Evolutionary conservation across 352 stramenopile species (phyloP).

Genomic region (Aphanomyces cochlioides): DNA sequence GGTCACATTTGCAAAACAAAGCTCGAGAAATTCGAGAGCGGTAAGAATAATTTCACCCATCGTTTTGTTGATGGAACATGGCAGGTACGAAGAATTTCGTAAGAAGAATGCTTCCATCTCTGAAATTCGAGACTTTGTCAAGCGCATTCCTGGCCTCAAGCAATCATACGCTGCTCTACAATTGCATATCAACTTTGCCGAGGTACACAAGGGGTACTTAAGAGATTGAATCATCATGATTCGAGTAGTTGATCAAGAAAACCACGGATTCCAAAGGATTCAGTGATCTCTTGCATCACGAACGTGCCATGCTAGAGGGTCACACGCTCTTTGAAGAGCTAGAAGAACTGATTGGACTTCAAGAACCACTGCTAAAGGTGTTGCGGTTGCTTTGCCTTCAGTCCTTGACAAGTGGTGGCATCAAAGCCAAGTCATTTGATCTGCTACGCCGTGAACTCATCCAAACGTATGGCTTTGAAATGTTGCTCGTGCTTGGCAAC

Average conservation of each 20-base stretch:
- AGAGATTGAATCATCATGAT: not conserved
- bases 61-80: not conserved
- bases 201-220: conserved; percentile 36
- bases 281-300: conserved; percentile 91
- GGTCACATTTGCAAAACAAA: conserved; percentile 94
- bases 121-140: conserved; percentile 98
- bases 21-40: conserved; percentile 92
- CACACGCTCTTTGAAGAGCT: conserved; percentile 93
- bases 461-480: conserved; percentile 97
- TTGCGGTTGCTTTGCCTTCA: conserved; percentile 93
- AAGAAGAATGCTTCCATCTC: conserved; percentile 94
- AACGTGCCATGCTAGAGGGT: conserved; percentile 94
- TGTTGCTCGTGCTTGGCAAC: conserved; percentile 89
- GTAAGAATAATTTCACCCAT: conserved; percentile 32
- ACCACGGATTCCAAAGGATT: conserved; percentile 92
- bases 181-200: conserved; percentile 96
- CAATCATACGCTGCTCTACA: conserved; percentile 94
- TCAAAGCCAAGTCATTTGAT: conserved; percentile 94
- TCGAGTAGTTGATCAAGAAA: conserved; percentile 83
- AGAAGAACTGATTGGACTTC: conserved; percentile 93
- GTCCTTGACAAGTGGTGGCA: conserved; percentile 88
- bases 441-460: conserved; percentile 91
- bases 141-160: conserved; percentile 93
- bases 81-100: conserved; percentile 90
- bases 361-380: conserved; percentile 88